Evolutionary conservation across 441 rosid genomes (phyloP).

Genomic region (Lagerstroemia fauriei): DNA sequence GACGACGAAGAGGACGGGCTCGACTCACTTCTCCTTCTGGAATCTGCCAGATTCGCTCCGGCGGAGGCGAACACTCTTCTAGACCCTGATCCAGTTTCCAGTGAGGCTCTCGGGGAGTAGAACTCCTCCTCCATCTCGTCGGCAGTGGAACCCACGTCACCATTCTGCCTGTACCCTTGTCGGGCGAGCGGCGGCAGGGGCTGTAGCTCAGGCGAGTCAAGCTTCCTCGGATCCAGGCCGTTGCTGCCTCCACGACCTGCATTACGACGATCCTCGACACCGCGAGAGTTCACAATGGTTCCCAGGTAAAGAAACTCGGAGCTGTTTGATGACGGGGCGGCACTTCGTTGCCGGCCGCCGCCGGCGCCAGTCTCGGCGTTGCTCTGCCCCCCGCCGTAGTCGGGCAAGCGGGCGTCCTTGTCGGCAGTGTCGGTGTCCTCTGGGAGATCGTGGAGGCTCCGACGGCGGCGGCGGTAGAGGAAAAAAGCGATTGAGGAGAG

Average conservation of each 20-base stretch:
- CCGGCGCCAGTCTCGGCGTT: constrained; percentile 27
- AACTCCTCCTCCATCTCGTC: constrained; percentile 73
- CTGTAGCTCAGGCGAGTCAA: constrained; percentile 87
- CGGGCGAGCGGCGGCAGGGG: constrained; percentile 74
- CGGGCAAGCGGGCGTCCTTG: constrained; percentile 53
- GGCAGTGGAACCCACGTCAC: constrained; percentile 27
- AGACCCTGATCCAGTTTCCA: constrained; percentile 62
- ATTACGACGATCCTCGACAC: constrained; percentile 22
- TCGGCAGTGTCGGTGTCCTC: constrained; percentile 17
- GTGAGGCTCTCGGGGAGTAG: constrained; percentile 76
- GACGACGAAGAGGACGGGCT: constrained; percentile 62
- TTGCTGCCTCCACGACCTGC: background rate
- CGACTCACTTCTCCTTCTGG: constrained; percentile 48
- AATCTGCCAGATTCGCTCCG: constrained; percentile 30
- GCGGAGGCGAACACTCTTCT: constrained; percentile 47
- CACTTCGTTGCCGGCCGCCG: constrained; percentile 39
- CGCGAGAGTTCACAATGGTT: constrained; percentile 6
- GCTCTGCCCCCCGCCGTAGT: constrained; percentile 2
- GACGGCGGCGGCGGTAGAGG: constrained; percentile 48
- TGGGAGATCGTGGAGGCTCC: constrained; percentile 22
- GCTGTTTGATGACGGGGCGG: constrained; percentile 45
- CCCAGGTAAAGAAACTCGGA: constrained; percentile 18
- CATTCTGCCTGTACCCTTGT: constrained; percentile 30
- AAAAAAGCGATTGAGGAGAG: constrained; percentile 35
- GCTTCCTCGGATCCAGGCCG: constrained; percentile 49